Conservation (phyloP, 1,139 yeast genomes). For the Hanseniaspora gamundiae region DNA sequence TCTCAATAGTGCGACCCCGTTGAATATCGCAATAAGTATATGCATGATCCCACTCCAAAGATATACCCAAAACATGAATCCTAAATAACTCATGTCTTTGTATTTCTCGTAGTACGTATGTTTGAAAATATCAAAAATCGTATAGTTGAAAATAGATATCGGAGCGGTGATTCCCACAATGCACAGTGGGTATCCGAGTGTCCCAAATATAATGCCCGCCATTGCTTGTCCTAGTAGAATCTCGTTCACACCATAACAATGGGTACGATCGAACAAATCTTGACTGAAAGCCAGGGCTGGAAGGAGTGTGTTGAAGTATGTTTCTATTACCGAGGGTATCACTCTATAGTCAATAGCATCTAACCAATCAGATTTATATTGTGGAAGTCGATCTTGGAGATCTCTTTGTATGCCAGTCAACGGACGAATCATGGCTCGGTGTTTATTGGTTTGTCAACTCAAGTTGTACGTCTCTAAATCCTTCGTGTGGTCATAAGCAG, state of each 20-base stretch:
- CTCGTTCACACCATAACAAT: conserved; percentile 86
- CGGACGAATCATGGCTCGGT: conserved; percentile 6
- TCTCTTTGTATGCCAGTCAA: conserved; percentile 26
- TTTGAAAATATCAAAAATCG: conserved; percentile 69
- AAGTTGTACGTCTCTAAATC: background rate
- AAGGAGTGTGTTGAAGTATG: conserved; percentile 76
- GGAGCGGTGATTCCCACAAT: conserved; percentile 99
- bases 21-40: conserved; percentile 54
- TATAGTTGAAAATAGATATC: conserved; percentile 78
- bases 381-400: conserved; percentile 33
- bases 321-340: conserved; percentile 71
- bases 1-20: conserved; percentile 55
- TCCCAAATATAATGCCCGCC: conserved; percentile 82
- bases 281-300: conserved; percentile 97
- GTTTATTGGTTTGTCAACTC: background rate
- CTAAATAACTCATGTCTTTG: conserved; percentile 48
- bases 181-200: conserved; percentile 84
- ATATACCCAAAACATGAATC: conserved; percentile 93
- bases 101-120: conserved; percentile 27
- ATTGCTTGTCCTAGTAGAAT: conserved; percentile 72
- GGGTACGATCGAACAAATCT: conserved; percentile 89
- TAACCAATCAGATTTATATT: conserved; percentile 58
- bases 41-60: conserved; percentile 87
- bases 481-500: too few relatives aligned
- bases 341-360: conserved; percentile 84